Percentiles rank a stretch among this genome's conserved stretches.
Conservation (phyloP, 116 monocot species). For the Phalaenopsis hybrid region DNA sequence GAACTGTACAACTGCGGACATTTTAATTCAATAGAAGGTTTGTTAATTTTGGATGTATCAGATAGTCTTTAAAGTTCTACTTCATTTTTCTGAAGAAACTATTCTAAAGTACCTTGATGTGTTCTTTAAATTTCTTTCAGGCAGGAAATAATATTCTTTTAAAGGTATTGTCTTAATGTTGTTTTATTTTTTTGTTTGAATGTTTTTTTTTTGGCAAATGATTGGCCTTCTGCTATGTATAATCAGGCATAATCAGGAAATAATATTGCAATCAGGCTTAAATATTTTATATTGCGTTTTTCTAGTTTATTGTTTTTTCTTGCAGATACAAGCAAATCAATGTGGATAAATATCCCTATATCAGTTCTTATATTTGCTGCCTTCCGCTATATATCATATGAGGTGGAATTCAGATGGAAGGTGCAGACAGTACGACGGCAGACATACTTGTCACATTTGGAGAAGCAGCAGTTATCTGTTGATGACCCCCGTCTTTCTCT, state of each 20-base stretch:
- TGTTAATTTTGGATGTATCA: neutral
- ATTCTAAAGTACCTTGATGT: too few relatives aligned
- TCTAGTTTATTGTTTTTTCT: conserved; percentile 5
- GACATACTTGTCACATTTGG: conserved; percentile 59
- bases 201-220: neutral
- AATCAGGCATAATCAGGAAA: too few relatives aligned
- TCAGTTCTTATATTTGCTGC: conserved; percentile 69
- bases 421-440: conserved; percentile 28
- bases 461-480: conserved; percentile 56
- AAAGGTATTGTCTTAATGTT: neutral
- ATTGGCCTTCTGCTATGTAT: neutral
- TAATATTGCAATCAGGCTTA: too few relatives aligned
- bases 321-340: conserved; percentile 96
- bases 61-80: neutral
- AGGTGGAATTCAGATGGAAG: conserved; percentile 77
- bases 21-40: neutral
- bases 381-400: conserved; percentile 70
- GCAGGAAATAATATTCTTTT: neutral
- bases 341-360: conserved; percentile 94
- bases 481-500: conserved; percentile 56
- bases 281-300: too few relatives aligned
- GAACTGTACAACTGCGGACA: neutral
- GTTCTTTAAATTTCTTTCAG: neutral
- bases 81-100: neutral
- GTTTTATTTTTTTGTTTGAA: neutral